Conservation (phyloP, 2,329 filamentous ascomycete genomes). For the Myriosclerotinia scirpicola region DNA sequence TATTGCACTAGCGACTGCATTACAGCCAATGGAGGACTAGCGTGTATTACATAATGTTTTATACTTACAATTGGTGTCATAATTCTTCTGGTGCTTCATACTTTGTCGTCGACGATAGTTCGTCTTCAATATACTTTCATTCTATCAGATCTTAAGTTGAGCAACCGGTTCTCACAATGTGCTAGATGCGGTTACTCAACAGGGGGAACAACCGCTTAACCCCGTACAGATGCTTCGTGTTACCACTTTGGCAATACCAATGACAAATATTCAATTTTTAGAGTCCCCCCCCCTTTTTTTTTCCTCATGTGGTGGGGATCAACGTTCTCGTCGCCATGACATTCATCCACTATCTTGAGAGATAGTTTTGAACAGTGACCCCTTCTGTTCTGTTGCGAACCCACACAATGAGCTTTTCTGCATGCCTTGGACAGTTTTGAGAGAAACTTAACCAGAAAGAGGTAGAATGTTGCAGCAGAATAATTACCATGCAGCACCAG, state of each 20-base stretch:
- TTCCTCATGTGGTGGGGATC: neutral
- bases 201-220: too few species aligned
- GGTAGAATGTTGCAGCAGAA: too few species aligned
- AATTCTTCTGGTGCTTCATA: neutral
- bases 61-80: too few species aligned
- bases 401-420: neutral
- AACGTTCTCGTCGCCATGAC: too few species aligned
- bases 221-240: neutral
- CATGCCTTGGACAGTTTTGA: neutral
- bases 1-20: neutral
- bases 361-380: neutral
- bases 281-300: too few species aligned
- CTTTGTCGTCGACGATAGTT: neutral
- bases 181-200: too few species aligned
- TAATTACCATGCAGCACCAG: neutral
- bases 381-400: neutral
- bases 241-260: neutral
- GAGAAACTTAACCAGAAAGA: neutral
- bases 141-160: neutral
- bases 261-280: neutral
- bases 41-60: neutral
- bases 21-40: neutral
- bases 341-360: neutral
- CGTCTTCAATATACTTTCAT: neutral
- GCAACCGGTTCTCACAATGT: neutral